phyloP scores from a whole-genome alignment of 2,329 filamentous ascomycete species.

The Meredithiella fracta region DNA sequence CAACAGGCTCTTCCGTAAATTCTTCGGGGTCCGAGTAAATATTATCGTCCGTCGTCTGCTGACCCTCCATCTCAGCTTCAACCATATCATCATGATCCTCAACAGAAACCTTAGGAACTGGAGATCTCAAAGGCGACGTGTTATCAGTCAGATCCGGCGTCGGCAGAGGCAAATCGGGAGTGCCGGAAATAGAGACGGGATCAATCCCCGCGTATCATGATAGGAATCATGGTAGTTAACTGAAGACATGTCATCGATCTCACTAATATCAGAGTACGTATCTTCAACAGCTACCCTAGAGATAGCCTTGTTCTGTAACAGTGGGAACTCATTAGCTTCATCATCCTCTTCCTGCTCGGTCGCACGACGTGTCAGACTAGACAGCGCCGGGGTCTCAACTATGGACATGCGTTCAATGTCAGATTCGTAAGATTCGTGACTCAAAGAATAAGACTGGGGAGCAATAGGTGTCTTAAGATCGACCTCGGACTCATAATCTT shows the following conservation, averaged over 20 bases:
- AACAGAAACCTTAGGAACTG: background rate
- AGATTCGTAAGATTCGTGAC: background rate
- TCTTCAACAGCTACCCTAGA: background rate
- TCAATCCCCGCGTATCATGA: background rate
- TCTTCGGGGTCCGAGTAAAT: constrained; percentile 4
- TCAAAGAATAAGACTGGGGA: no score
- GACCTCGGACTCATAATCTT: background rate
- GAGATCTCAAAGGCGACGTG: background rate
- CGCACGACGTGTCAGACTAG: background rate
- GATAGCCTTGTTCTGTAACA: background rate
- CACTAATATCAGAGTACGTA: background rate
- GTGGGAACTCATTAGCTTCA: background rate
- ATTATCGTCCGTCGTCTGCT: background rate
- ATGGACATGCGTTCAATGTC: background rate
- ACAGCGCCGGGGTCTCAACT: background rate
- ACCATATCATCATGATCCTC: background rate
- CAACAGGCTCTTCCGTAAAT: background rate
- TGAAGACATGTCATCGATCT: constrained; percentile 2
- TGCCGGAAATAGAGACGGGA: background rate
- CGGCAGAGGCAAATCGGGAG: constrained; percentile 2
- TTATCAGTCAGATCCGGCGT: background rate
- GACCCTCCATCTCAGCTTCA: background rate
- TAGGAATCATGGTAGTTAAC: background rate
- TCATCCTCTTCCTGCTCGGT: background rate
- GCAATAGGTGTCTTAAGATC: background rate